Evolutionary conservation across 2,329 filamentous ascomycete genomes (phyloP).

Genomic region (Colletotrichum limetticola): DNA sequence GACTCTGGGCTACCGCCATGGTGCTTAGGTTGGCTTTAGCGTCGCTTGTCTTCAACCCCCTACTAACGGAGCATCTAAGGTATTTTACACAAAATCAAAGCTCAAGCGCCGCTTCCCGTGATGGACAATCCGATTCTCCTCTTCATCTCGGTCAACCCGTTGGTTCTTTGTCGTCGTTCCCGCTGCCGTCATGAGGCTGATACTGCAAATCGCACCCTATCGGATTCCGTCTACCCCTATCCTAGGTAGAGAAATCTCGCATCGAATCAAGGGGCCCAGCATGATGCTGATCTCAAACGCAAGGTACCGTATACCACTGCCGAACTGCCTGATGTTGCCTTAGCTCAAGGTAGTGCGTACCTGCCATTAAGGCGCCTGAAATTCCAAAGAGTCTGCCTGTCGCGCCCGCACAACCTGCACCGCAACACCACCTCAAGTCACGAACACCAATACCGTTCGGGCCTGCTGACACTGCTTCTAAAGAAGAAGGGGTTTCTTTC

Average conservation of each 20-base stretch:
- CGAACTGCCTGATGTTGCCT: neutral
- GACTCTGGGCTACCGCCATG: neutral
- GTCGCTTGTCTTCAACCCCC: neutral
- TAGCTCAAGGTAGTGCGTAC: neutral
- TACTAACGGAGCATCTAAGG: neutral
- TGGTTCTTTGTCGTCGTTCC: constrained; percentile 9
- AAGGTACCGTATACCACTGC: neutral
- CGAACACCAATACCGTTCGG: neutral
- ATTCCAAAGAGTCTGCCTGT: neutral
- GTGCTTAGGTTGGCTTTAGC: neutral
- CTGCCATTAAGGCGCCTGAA: neutral
- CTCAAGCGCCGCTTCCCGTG: neutral
- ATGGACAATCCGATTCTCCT: neutral
- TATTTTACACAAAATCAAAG: neutral
- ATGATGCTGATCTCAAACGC: constrained; percentile 25
- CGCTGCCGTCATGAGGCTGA: constrained; percentile 5
- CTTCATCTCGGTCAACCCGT: neutral
- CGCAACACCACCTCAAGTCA: neutral
- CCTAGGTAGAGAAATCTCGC: constrained; percentile 9
- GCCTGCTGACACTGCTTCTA: neutral
- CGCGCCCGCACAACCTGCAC: constrained; percentile 2
- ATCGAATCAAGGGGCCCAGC: constrained; percentile 13
- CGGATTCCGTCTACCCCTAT: constrained; percentile 11
- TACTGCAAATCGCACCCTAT: neutral
- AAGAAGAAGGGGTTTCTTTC: neutral